A percentile compares a stretch with the other conserved stretches of the same genome.
These are phyloP conservation scores for Microbotryum saponariae DNA, from an alignment of 1,284 basidiomycete genomes.

Conservation along the genomic window DNA sequence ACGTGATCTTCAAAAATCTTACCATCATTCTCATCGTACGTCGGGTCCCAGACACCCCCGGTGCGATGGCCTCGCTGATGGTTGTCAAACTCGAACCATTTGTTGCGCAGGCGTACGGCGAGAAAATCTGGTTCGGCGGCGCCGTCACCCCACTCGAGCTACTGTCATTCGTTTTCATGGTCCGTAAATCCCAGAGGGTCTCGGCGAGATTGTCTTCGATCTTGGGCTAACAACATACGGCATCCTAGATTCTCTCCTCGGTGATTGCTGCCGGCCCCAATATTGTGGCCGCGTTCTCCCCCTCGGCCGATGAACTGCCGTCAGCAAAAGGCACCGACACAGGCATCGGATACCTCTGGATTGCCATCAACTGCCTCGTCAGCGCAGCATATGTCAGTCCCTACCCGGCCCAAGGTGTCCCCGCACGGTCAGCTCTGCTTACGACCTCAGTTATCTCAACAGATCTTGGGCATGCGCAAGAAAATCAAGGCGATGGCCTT, in stretches of 20 bases:
- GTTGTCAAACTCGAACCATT: background rate
- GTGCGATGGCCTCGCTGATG: too few species aligned
- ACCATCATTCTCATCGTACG: slow-evolving; percentile 93
- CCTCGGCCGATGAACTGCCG: background rate
- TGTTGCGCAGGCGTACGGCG: slow-evolving; percentile 72
- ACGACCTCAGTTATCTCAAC: background rate
- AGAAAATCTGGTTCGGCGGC: slow-evolving; percentile 93
- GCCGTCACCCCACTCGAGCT: slow-evolving; percentile 78
- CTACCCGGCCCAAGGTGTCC: too few species aligned
- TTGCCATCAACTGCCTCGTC: slow-evolving; percentile 82
- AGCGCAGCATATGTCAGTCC: background rate
- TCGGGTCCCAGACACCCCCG: too few species aligned
- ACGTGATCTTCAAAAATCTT: slow-evolving; percentile 92
- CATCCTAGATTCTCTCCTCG: background rate
- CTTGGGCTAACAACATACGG: background rate
- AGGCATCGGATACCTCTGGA: slow-evolving; percentile 83
- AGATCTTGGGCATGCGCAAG: slow-evolving; percentile 7
- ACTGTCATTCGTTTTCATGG: slow-evolving; percentile 87
- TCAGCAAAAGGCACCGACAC: slow-evolving; percentile 40
- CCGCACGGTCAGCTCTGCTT: too few species aligned
- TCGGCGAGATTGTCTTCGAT: too few species aligned
- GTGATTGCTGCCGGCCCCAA: slow-evolving; percentile 6
- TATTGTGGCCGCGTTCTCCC: background rate
- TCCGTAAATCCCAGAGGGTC: slow-evolving; percentile 38
- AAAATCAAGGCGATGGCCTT: slow-evolving; percentile 6